Evolutionary conservation across 2,329 filamentous ascomycete genomes (phyloP).

Genomic region (Hymenoscyphus fructigenus): DNA sequence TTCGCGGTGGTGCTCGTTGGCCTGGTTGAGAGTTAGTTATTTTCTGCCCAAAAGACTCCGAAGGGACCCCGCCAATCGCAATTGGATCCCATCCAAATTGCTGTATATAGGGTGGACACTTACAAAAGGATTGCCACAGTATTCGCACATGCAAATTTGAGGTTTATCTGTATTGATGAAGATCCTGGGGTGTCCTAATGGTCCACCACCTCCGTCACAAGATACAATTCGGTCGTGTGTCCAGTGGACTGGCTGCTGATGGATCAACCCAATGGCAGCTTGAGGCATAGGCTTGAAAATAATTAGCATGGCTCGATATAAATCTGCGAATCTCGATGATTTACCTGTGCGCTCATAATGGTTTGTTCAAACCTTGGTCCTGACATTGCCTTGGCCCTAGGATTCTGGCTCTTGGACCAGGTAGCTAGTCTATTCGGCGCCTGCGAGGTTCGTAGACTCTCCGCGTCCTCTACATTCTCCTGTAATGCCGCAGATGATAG

Average conservation of each 20-base stretch:
- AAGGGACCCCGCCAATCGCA: background rate
- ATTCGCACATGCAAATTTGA: slow-evolving; percentile 84
- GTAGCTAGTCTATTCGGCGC: slow-evolving; percentile 79
- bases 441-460: slow-evolving; percentile 49
- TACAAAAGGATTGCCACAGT: slow-evolving; percentile 93
- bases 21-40: slow-evolving; percentile 51
- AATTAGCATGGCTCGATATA: slow-evolving; percentile 34
- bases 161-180: slow-evolving; percentile 99
- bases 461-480: slow-evolving; percentile 50
- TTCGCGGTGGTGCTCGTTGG: slow-evolving; percentile 83
- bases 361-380: slow-evolving; percentile 97
- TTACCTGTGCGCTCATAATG: slow-evolving; percentile 86
- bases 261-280: slow-evolving; percentile 92
- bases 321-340: slow-evolving; percentile 29
- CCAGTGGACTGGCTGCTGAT: slow-evolving; percentile 94
- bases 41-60: background rate
- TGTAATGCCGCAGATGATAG: slow-evolving; percentile 52
- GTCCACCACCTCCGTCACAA: slow-evolving; percentile 90
- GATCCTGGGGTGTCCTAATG: slow-evolving; percentile 85
- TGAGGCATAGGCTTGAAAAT: slow-evolving; percentile 74
- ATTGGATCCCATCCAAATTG: background rate
- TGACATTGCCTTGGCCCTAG: slow-evolving; percentile 80
- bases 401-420: slow-evolving; percentile 86
- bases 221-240: slow-evolving; percentile 76
- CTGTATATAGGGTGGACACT: slow-evolving; percentile 40